These are phyloP conservation scores for Exophiala lecanii-corni DNA, from an alignment of 2,329 filamentous ascomycete genomes.

Conservation along the genomic window DNA sequence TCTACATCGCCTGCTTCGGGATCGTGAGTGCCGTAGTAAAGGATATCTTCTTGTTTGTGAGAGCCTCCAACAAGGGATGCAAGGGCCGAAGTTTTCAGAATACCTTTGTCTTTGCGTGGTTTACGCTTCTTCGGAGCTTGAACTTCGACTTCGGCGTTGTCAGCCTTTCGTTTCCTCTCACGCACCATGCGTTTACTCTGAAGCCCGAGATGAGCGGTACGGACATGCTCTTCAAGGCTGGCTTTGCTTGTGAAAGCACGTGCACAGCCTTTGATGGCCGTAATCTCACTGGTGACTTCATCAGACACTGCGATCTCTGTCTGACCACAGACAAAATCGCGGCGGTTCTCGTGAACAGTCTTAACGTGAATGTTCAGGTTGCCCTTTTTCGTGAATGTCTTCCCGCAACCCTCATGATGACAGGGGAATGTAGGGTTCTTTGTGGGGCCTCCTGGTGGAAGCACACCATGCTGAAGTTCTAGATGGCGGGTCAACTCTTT, in stretches of 20 bases:
- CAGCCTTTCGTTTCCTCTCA: slow-evolving; percentile 39
- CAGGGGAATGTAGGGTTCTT: slow-evolving; percentile 48
- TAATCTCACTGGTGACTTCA: slow-evolving; percentile 60
- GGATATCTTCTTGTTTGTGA: slow-evolving; percentile 25
- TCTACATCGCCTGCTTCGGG: neutral
- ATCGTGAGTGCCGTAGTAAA: neutral
- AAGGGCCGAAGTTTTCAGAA: slow-evolving; percentile 19
- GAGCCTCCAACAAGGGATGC: slow-evolving; percentile 35
- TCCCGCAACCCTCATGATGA: slow-evolving; percentile 62
- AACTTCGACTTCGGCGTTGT: slow-evolving; percentile 26
- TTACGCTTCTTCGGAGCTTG: slow-evolving; percentile 16
- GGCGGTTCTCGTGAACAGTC: slow-evolving; percentile 68
- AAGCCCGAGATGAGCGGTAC: slow-evolving; percentile 72
- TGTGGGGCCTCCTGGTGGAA: slow-evolving; percentile 43
- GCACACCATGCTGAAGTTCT: slow-evolving; percentile 65
- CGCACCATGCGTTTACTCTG: slow-evolving; percentile 36
- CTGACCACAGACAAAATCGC: slow-evolving; percentile 72
- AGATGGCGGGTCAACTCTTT: slow-evolving; percentile 70
- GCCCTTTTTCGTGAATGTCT: slow-evolving; percentile 75
- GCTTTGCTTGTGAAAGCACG: slow-evolving; percentile 71
- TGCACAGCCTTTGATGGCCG: slow-evolving; percentile 61
- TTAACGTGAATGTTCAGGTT: slow-evolving; percentile 78
- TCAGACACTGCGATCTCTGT: slow-evolving; percentile 56
- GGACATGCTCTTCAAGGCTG: slow-evolving; percentile 76
- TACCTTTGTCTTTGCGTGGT: slow-evolving; percentile 26